A percentile compares a stretch with the other conserved stretches of the same genome.
These are phyloP conservation scores for Monosporascus sp. DNA, from an alignment of 2,329 filamentous ascomycete species.

Conservation along the genomic window DNA sequence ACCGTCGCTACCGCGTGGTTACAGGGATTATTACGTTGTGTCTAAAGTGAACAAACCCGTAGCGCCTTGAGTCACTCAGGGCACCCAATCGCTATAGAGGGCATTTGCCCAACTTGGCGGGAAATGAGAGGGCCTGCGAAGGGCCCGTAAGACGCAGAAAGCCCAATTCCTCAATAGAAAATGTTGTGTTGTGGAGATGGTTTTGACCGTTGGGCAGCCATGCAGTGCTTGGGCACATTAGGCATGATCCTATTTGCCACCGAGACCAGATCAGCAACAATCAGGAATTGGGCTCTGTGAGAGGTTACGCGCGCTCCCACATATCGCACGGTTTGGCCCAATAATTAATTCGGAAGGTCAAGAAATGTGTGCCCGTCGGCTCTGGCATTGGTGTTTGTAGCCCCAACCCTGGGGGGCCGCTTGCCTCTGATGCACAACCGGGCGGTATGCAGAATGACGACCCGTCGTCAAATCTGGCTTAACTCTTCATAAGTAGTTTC, in stretches of 20 bases:
- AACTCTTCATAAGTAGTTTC: neutral
- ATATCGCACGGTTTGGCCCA: neutral
- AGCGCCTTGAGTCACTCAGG: neutral
- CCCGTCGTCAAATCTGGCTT: neutral
- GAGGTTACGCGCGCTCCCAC: neutral
- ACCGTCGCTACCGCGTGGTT: neutral
- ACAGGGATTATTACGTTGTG: neutral
- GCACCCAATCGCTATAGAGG: neutral
- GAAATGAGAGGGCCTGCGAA: neutral
- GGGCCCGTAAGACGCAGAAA: neutral
- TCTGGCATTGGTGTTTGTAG: neutral
- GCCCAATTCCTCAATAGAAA: neutral
- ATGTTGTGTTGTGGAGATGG: neutral
- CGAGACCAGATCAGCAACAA: neutral
- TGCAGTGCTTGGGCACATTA: neutral
- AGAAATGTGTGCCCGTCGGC: neutral
- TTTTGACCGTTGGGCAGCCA: neutral
- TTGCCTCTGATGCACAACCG: neutral
- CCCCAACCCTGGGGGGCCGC: neutral
- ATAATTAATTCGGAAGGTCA: neutral
- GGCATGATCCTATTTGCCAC: slow-evolving; percentile 1
- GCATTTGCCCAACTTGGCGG: neutral
- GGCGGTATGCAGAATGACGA: neutral
- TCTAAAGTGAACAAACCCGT: neutral
- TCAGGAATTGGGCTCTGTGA: neutral